Base-by-base conservation (phyloP, 805 yeast genomes). In the Candida yuanshanica region DNA sequence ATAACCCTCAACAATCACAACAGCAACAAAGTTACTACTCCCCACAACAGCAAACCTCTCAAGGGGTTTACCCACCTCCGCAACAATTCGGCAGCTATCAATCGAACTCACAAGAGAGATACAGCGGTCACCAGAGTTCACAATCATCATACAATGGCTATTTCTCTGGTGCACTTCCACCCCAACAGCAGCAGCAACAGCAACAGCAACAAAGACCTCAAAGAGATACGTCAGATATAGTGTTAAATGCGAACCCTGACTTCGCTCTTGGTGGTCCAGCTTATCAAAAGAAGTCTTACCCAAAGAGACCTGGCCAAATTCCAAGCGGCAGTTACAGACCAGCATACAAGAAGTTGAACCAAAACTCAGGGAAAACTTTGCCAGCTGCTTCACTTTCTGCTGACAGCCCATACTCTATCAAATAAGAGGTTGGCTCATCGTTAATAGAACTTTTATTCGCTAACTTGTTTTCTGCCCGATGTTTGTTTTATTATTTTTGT, bases 211-310 rank as follows among this genome's bases (percentile, higher is more conserved):
- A 24, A 25, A 33, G 37, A 35, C 44, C 44, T 2, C 23, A 23
- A 7, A 42, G 34, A 32, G 51, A 59, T 35, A 53, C 69, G 12
- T 58, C 76, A 1, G 78, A 72, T 38, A 51, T 65, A 37, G 51
- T 74, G 43, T 55, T 76, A 40, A 63, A 67, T 32, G 65, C 66
- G 39, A 75, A 73, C 48, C 80, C 80, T 20, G 77, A 75, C 48
- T 74, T 75, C 49, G 55, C 49, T 11, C 47, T 53, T 29, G 50
- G 51, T 16, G 60, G 58, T 4, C 50, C 53, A 4, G 50, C 57
- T n/a, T 42, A 43, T 23, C 43, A 41, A 21, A 48, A 39, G 18
- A 31, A 40, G 31, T 17, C 35, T 1, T 35, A 25, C 13, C 8
- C 10, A 14, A 40, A 42, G 20, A 47, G 43, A 16, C 35, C 36